Evolutionary conservation across 805 yeast genomes (phyloP), one percentile per base, ranked within the genome.

Genomic region (Cyberlindnera americana): DNA sequence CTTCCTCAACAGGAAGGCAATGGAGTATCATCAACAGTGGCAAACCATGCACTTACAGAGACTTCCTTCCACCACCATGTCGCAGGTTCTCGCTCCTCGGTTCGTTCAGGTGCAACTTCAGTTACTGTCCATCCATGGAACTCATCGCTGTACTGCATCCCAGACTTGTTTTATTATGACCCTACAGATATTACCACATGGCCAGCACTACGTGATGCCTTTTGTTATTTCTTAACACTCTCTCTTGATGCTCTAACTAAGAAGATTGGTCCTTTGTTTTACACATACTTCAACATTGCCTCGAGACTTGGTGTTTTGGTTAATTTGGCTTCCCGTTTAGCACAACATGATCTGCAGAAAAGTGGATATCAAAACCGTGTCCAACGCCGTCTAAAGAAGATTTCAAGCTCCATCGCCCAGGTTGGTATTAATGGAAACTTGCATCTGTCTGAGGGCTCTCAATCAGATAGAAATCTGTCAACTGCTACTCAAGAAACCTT

Each of bases 361-460:
- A 70, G 77, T 12, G 69, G 70, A 24, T 66, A 69, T 41, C 74
- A 75, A 37, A 60, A 58, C 18, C 60, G 72, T 10, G 69, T 81
- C 11, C 68, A 74, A 40, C 65, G 66, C 38, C 61, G 75, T 27
- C 57, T 83, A 48, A 76, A 70, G 50, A 69, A 72, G 43, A 64
- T 82, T 13, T 72, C 79, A 0, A 61, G 70, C 8, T 66, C 81
- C 1, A 69, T 78, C 41, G 73, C 86, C 3, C 83, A 78, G 43
- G 70, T 84, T 41, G 77, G 79, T 42, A 74, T 82, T 41, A 79
- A 79, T 53, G 83, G 86, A 8, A 67, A 73, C 35, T 56, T 83
- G n/a, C 83, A 76, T 55, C 64, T 83, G 38, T 65, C 44, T 19
- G 47, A 47, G 19, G 29, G 35, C 16, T 36, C 44, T 5, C 18